Evolutionary conservation across 2,329 filamentous ascomycete species (phyloP).

Genomic region (Apiospora koreana): DNA sequence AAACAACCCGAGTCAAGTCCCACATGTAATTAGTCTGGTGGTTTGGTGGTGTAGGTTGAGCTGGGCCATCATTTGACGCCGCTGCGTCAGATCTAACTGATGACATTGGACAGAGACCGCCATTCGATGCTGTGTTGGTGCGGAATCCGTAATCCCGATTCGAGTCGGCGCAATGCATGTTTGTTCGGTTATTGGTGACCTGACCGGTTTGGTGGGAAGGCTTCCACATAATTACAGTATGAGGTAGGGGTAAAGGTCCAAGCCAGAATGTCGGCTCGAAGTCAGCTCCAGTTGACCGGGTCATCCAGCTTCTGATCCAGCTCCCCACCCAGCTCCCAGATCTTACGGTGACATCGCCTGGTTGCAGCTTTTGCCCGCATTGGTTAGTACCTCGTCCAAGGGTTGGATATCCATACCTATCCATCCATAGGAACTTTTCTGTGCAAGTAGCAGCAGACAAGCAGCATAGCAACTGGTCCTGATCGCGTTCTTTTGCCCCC

Average conservation of each 20-base stretch:
- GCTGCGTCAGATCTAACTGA: background rate
- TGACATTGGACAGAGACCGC: background rate
- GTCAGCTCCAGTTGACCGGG: conserved; percentile 1
- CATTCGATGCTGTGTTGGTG: background rate
- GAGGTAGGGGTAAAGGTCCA: background rate
- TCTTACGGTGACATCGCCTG: background rate
- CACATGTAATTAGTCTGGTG: background rate
- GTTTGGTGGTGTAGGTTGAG: background rate
- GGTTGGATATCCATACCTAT: background rate
- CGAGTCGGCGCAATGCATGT: background rate
- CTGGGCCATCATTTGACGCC: background rate
- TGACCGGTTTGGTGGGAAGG: background rate
- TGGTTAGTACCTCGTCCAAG: conserved; percentile 3
- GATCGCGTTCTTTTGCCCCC: background rate
- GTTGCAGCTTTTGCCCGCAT: background rate
- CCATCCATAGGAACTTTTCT: too few species aligned
- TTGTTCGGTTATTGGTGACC: background rate
- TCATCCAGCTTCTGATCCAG: too few species aligned
- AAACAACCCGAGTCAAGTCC: background rate
- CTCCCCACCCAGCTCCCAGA: too few species aligned
- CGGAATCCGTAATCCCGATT: background rate
- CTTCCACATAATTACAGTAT: too few species aligned
- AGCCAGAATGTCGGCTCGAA: background rate
- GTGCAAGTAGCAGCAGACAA: too few species aligned
- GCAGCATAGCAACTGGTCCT: background rate